These are phyloP conservation scores for Acanthamoeba healyi DNA, from an alignment of 208 protist species.

Conservation along the genomic window DNA sequence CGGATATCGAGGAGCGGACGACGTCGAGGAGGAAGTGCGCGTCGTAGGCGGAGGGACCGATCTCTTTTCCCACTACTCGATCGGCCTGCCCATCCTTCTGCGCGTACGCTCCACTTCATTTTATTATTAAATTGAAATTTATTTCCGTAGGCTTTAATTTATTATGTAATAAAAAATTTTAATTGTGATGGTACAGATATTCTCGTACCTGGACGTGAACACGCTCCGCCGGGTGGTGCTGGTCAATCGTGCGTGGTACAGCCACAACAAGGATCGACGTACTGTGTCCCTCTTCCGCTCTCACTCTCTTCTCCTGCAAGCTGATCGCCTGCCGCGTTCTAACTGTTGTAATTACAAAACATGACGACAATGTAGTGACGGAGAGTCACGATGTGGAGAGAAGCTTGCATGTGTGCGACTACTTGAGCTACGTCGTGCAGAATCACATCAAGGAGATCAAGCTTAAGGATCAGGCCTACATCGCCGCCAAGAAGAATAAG, in stretches of 20 bases:
- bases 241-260: neutral
- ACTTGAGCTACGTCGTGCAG: neutral
- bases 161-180: no score
- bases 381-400: neutral
- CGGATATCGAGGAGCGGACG: neutral
- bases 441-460: slow-evolving; percentile 62
- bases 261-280: slow-evolving; percentile 22
- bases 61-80: slow-evolving; percentile 24
- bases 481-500: slow-evolving; percentile 47
- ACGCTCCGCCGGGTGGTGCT: neutral
- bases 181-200: neutral
- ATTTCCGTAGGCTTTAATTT: neutral
- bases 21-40: neutral
- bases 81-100: neutral
- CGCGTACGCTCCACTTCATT: neutral
- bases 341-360: neutral
- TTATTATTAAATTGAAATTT: neutral
- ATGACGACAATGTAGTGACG: neutral
- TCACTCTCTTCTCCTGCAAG: no score
- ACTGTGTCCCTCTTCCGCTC: neutral
- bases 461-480: slow-evolving; percentile 9
- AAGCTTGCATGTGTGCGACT: slow-evolving; percentile 42
- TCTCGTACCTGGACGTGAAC: slow-evolving; percentile 13
- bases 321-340: neutral
- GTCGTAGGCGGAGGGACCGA: neutral